Evolutionary conservation across 768 basidiomycete species (phyloP), one percentile per base, ranked within the genome.

Genomic region (Collybia nuda): DNA sequence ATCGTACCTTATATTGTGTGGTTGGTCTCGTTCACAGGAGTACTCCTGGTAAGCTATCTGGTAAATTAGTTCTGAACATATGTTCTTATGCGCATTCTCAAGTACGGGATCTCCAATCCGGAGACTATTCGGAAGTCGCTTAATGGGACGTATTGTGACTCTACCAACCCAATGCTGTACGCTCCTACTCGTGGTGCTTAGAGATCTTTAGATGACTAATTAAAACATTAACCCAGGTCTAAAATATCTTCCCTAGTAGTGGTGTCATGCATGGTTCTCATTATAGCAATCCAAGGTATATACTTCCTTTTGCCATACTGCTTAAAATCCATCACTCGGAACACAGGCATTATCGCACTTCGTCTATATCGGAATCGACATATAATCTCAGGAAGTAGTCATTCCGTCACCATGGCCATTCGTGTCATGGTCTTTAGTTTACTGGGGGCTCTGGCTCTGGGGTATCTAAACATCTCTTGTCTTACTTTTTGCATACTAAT

Each of bases 61-160:
- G n/a, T n/a, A 12, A 2, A 17, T 42, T 23, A 26, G 32, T 8
- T 14, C 37, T 22, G 17, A 17, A 32, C n/a, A 45, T 48, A 9
- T 9, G 17, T 43, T 43, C 29, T 26, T 38, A 19, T 14, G 26
- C 6, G 36, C n/a, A n/a, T n/a, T 17, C n/a, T 21, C 19, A 23
- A 67, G 68, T 68, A 62, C 35, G 60, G 59, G 6, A 7, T 59
- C 0, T 40, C 51, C 9, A 62, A 67, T 40, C 56, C 59, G 3
- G 29, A 51, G 6, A 57, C 59, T 1, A 59, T 66, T 14, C 42
- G 48, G 15, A 60, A 49, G 54, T 61, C 64, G 9, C 58, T 58
- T 2, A 67, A 61, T 48, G 66, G 62, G 19, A 67, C 65, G 0
- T 70, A 67, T 32, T 68, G 67, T 58, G 51, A 68, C 53, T 62